Conservation (phyloP, 495 filamentous ascomycete genomes). For the Aspergillus bridgeri region DNA sequence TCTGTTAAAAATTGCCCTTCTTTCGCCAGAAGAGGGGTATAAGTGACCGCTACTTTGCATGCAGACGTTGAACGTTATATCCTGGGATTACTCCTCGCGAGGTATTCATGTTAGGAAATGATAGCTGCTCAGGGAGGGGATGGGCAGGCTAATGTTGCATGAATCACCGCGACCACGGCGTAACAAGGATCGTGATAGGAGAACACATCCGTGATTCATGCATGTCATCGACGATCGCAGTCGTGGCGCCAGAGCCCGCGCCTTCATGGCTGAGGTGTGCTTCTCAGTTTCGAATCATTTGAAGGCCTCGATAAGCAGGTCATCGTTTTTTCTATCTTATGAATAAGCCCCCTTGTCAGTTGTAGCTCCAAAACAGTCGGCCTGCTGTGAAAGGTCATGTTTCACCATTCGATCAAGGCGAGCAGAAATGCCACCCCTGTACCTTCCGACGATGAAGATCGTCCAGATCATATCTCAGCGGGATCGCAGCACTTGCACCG, state of each 20-base stretch:
- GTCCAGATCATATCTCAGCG: constrained; percentile 16
- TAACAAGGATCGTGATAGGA: not conserved
- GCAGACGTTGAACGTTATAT: not conserved
- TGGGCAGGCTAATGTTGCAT: not conserved
- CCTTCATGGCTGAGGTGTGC: not conserved
- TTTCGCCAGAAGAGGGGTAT: not conserved
- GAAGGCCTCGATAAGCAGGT: too few relatives aligned
- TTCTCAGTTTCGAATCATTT: too few relatives aligned
- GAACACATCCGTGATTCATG: not conserved
- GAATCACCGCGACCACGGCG: not conserved
- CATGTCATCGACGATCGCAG: not conserved
- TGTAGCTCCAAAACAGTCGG: too few relatives aligned
- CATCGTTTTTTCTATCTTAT: too few relatives aligned
- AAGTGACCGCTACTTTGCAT: not conserved
- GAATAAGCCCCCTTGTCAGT: too few relatives aligned
- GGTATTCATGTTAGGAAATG: not conserved
- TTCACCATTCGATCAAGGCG: not conserved
- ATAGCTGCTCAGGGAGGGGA: not conserved
- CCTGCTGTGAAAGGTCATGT: not conserved
- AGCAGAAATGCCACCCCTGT: not conserved
- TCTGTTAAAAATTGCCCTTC: too few relatives aligned
- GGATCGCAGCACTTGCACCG: constrained; percentile 43
- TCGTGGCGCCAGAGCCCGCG: too few relatives aligned
- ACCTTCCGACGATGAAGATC: not conserved
- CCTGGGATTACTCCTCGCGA: not conserved